Percentiles rank a stretch among this genome's conserved stretches.
These are phyloP conservation scores for Cryptococcus sp. DNA, from an alignment of 1,284 basidiomycete genomes.

Conservation along the genomic window DNA sequence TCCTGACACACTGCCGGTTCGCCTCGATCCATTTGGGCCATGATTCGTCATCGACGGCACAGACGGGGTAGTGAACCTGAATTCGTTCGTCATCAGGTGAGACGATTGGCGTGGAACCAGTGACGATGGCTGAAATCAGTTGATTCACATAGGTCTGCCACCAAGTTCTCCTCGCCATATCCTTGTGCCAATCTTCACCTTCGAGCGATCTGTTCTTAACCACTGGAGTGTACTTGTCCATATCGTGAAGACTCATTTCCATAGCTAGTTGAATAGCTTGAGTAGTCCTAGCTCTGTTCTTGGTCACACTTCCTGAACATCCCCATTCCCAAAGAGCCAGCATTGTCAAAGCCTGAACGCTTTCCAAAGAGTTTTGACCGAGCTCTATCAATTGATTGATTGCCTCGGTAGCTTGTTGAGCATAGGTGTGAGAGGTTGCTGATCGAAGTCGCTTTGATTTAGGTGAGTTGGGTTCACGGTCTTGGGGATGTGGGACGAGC, in stretches of 20 bases:
- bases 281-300: conserved; percentile 23
- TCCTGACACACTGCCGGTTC: conserved; percentile 31
- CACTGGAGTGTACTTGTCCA: conserved; percentile 25
- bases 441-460: conserved; percentile 37
- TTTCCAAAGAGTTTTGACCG: conserved; percentile 28
- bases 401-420: conserved; percentile 16
- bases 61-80: conserved; percentile 41
- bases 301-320: conserved; percentile 27
- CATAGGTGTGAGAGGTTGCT: conserved; percentile 24
- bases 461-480: conserved; percentile 35
- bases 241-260: conserved; percentile 42
- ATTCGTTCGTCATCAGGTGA: conserved; percentile 41
- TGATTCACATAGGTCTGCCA: conserved; percentile 44
- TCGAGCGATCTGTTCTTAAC: conserved; percentile 23
- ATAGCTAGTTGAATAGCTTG: conserved; percentile 40
- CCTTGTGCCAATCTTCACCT: conserved; percentile 39
- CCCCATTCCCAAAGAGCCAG: conserved; percentile 47
- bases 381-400: conserved; percentile 15
- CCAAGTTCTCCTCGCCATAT: conserved; percentile 46
- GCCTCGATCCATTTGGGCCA: conserved; percentile 45
- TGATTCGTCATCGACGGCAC: conserved; percentile 33
- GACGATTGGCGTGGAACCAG: conserved; percentile 31
- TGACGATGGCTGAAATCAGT: conserved; percentile 27
- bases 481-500: conserved; percentile 40
- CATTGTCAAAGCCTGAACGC: conserved; percentile 41